Evolutionary conservation across 129 eudicot species (phyloP), one percentile per base, ranked within the genome.

Genomic region (Daucus carota): DNA sequence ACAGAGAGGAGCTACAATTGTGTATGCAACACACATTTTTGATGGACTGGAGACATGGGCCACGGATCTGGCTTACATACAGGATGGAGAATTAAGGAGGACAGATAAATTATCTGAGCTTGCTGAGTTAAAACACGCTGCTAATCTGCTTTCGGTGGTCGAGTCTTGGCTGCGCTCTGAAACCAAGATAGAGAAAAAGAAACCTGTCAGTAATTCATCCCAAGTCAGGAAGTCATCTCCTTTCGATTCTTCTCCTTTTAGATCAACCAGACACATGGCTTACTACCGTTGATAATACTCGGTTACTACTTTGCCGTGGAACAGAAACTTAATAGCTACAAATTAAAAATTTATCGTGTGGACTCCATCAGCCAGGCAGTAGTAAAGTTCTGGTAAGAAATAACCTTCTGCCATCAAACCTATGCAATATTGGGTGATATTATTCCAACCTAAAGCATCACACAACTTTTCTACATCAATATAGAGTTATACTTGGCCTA

Each of bases 11-110:
- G 92, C 92, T 52, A 94, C 99, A 15, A 89, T 94, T 75, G 97
- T 91, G 42, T 94, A 94, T 85, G 96, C 99, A 74, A 91, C 99
- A 45, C 99, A 94, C 72, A 94, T 94, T 13, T 93, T 91, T 75
- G 99, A 94, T 81, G 99, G 97, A 15, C 77, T 93, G 77, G 98
- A 93, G 82, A 87, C 92, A 22, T 93, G 98, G 98, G 99, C 99
- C 31, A 91, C 99, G 6, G 90, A 91, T 83, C 80, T 94, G 60
- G 97, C 90, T 36, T 94, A 94, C 88, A 89, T 94, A 84, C 96
- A 89, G 84, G 96, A 86, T 22, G 99, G 99, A 31, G 86, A 80
- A 16, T 72, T 94, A 46, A 91, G 82, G 83, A 89, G 85, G 82
- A 81, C 85, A 17, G 96, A 94, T 34, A 94, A 91, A 77, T 79